phyloP scores from a whole-genome alignment of 1,139 yeast genomes.

The Yamadazyma oceani region DNA sequence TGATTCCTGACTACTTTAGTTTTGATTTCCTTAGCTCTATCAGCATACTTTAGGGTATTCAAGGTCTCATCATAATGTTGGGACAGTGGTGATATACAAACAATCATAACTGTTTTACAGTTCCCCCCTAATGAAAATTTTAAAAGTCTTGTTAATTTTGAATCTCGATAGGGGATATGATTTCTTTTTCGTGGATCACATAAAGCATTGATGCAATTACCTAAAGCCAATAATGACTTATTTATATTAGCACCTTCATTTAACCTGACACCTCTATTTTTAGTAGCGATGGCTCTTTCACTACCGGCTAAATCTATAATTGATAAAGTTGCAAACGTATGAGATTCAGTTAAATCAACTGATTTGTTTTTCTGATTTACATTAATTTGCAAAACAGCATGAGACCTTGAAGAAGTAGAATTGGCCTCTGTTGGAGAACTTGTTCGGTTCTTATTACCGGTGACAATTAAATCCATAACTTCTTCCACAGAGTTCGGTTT shows the following conservation, averaged over 20 bases:
- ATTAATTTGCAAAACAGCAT: conserved; percentile 85
- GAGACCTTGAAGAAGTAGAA: conserved; percentile 86
- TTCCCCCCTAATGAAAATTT: conserved; percentile 94
- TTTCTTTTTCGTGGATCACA: conserved; percentile 68
- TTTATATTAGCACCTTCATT: conserved; percentile 93
- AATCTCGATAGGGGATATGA: conserved; percentile 89
- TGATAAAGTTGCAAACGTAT: conserved; percentile 75
- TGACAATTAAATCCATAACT: conserved; percentile 74
- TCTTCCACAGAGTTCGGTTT: conserved; percentile 66
- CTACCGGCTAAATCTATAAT: conserved; percentile 93
- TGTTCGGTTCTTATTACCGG: conserved; percentile 76
- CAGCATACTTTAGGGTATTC: conserved; percentile 86
- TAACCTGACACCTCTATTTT: conserved; percentile 74
- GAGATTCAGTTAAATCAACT: conserved; percentile 65
- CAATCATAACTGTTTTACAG: conserved; percentile 94
- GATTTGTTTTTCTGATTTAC: conserved; percentile 63
- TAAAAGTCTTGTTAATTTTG: conserved; percentile 79
- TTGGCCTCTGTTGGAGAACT: conserved; percentile 90
- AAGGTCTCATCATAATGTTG: conserved; percentile 88
- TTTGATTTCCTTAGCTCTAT: conserved; percentile 86
- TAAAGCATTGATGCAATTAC: conserved; percentile 90
- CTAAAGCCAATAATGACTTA: conserved; percentile 81
- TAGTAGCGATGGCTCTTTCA: conserved; percentile 89
- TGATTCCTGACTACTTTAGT: conserved; percentile 77
- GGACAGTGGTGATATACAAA: conserved; percentile 84